Conservation (phyloP, 1,284 basidiomycete genomes). For the Hortiboletus rubellus region DNA sequence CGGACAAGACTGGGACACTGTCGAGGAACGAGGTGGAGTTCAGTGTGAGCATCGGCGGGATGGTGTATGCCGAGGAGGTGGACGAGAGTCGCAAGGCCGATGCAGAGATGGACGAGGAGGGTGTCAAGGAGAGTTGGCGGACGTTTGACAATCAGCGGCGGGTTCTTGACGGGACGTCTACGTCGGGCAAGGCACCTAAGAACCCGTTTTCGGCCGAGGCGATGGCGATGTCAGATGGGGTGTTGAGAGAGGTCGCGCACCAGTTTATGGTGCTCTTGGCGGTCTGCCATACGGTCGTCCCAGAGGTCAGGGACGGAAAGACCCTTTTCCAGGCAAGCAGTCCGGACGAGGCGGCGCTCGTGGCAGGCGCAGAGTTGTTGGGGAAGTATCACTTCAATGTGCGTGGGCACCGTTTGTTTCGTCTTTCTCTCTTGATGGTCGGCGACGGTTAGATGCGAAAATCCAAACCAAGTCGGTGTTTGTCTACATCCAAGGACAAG, state of each 20-base stretch:
- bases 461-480: conserved; percentile 83
- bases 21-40: conserved; percentile 99
- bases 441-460: conserved; percentile 72
- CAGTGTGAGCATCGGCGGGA: conserved; percentile 86
- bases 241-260: conserved; percentile 58
- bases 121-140: conserved; percentile 62
- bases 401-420: conserved; percentile 8
- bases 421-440: conserved; percentile 29
- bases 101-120: conserved; percentile 44
- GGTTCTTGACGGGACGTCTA: conserved; percentile 49
- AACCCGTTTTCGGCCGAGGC: conserved; percentile 25
- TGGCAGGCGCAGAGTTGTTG: conserved; percentile 89
- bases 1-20: conserved; percentile 97
- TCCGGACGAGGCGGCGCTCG: conserved; percentile 96
- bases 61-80: conserved; percentile 86
- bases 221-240: background rate
- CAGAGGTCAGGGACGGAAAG: conserved; percentile 86
- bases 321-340: conserved; percentile 91
- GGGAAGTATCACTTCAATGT: conserved; percentile 91
- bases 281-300: conserved; percentile 98
- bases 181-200: conserved; percentile 49
- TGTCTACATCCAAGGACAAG: conserved; percentile 72
- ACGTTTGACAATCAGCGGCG: conserved; percentile 74
- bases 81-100: conserved; percentile 65
- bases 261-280: conserved; percentile 93